Base-by-base conservation (phyloP, 345 rosid genomes). In the Pistacia vera region DNA sequence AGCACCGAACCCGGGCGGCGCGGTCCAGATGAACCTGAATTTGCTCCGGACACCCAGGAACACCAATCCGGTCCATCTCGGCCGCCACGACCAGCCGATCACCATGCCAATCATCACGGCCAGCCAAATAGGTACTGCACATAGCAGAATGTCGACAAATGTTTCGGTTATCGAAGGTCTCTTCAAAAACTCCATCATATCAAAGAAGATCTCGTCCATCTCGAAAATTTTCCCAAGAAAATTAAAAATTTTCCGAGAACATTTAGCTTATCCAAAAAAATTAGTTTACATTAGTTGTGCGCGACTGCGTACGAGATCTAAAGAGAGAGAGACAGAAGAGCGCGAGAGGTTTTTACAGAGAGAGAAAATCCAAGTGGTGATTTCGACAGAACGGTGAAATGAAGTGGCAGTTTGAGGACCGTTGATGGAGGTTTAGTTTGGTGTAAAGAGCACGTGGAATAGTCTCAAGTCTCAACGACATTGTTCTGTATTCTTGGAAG, bases 11-110 rank as follows among this genome's bases (percentile, higher is more conserved):
- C 97, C 97, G 3, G 95, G 97, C 5, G 98, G 98, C n/a, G 88
- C 91, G n/a, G 97, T 87, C 89, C 94, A 90, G 9, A 91, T 68
- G 77, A 96, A 93, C 70, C 98, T 88, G 62, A 93, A 86, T 84
- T 89, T 90, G 77, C 91, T 82, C 38, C 98, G 90, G 41, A 93
- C 75, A 46, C 98, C 98, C 55, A 96, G 79, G 79, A 81, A 96
- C 58, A 96, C 68, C 82, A 96, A 85, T 35, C 97, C 84, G 11
- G 98, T 96, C 98, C 99, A 96, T 51, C 97, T 77, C 0, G 98
- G 99, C 38, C 99, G 91, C 98, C 99, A 93, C 5, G 97, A 85
- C 99, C 99, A 96, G 13, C 99, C 99, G 76, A 93, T 92, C 46
- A 93, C 73, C 79, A 96, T 95, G 5, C 99, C 99, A 83, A 96